Base-by-base conservation (phyloP, 306 rosid species). In the Rubus parviflorus region DNA sequence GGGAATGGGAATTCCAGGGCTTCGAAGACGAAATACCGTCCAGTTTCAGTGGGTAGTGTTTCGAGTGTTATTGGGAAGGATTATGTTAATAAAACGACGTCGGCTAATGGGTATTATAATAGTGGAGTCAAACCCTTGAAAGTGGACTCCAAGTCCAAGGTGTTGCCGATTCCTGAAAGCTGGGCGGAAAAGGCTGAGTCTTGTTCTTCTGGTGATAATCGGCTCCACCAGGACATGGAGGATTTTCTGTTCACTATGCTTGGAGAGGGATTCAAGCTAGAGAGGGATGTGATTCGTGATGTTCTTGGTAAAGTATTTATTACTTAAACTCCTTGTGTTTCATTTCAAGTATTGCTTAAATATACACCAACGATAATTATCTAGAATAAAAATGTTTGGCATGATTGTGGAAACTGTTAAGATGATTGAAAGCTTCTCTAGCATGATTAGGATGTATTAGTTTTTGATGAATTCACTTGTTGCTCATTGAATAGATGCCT, bases 221-320 rank as follows among this genome's bases (percentile, higher is more conserved):
- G 2, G 25, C 83, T 89, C 81, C 91, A 85, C 64, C 85, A 73
- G 67, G 91, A 84, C 72, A 91, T 89, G 93, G 98, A 91, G 77
- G 89, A 92, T 38, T 89, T 95, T 78, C 79, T 95, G 72, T 88
- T 84, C 80, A 83, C 63, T 63, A 90, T 92, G 97, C 97, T 95
- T 72, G 97, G 96, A 64, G 85, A 86, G 68, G 97, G 97, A 46
- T 92, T 89, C 81, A 80, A 79, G 82, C 90, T 95, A 38, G 89
- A 87, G 16, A 88, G 91, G 80, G 82, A 83, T 65, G 83, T 73
- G 81, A 89, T 95, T 67, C 87, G 80, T 4, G 85, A 87, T 75
- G 95, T 95, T 84, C 90, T 95, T 80, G 96, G 99, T 95, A 90
- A 77, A 68, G 35, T 43, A 11, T 14, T 70, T 12, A 30, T 30